Evolutionary conservation across 169 alveolate species (phyloP).

Genomic region (Plasmodium billcollinsi): DNA sequence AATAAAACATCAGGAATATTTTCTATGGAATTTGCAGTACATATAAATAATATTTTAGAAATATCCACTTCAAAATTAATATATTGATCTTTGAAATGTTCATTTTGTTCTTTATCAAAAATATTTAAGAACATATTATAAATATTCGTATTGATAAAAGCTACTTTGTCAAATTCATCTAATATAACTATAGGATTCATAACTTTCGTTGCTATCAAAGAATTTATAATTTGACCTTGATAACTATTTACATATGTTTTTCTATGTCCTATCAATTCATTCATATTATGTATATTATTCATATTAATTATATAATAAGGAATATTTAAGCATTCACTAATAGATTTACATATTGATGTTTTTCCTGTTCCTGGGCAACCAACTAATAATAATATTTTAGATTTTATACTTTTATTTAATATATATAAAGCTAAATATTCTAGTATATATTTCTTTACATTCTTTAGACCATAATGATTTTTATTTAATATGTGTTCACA

Average conservation of each 20-base stretch:
- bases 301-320: slow-evolving; percentile 89
- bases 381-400: slow-evolving; percentile 94
- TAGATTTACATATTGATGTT: slow-evolving; percentile 94
- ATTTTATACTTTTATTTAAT: slow-evolving; percentile 85
- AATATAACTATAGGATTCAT: slow-evolving; percentile 92
- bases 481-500: slow-evolving; percentile 84
- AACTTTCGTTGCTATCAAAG: slow-evolving; percentile 86
- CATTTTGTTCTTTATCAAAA: slow-evolving; percentile 93
- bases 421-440: slow-evolving; percentile 94
- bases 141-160: slow-evolving; percentile 84
- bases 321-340: slow-evolving; percentile 92
- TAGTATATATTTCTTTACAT: slow-evolving; percentile 93
- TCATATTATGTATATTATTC: slow-evolving; percentile 95
- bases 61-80: slow-evolving; percentile 91
- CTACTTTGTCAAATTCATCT: slow-evolving; percentile 95
- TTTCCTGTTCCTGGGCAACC: slow-evolving; percentile 99
- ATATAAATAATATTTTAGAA: slow-evolving; percentile 92
- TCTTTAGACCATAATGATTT: slow-evolving; percentile 94
- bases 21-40: slow-evolving; percentile 95
- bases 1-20: slow-evolving; percentile 93
- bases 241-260: slow-evolving; percentile 97
- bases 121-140: slow-evolving; percentile 94
- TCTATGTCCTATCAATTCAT: slow-evolving; percentile 96
- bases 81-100: slow-evolving; percentile 81
- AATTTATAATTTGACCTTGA: slow-evolving; percentile 94